Base-by-base conservation (phyloP, 1,284 basidiomycete genomes). In the Rhodotorula sp. region DNA sequence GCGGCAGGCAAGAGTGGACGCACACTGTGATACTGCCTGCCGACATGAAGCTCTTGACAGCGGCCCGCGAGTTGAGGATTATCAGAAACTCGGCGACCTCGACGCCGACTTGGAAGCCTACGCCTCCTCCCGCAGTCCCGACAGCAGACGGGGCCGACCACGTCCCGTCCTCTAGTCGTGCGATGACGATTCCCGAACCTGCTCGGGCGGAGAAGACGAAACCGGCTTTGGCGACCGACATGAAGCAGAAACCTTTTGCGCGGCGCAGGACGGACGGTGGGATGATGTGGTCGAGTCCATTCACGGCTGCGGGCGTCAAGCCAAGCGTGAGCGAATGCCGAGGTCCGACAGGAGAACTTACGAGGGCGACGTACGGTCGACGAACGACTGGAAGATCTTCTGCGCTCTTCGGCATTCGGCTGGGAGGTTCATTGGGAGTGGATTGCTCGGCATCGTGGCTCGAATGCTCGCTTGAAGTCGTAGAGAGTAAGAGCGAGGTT, bases 71-170 rank as follows among this genome's bases (percentile, higher is more conserved):
- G 78, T 98, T 98, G 59, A 98, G 84, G 16, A 98, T 90, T 67
- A 98, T 86, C 64, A 99, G 82, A 77, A 98, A 97, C 78, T 99
- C 96, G 1, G 95, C 96, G 74, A 80, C 81, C 79, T 85, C 83
- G 50, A 82, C 83, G 28, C 84, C 84, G 20, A 78, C 80, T 73
- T 85, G 94, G 47, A 97, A 85, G 6, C 95, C 95, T 18, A 97
- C 80, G 0, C 95, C 95, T 18, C 79, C 76, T 52, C 80, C 80
- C 8, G 91, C 95, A n/a, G 93, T 89, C 28, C 93, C 94, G 64
- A 98, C 95, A 0, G 94, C 96, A 77, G 90, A 90, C 6, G 95
- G 94, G 34, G 94, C 88, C 56, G 91, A 93, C 93, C 94, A 98
- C 92, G 91, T 83, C 73, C 94, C 95, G 80, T 96, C 87, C 4